Base-by-base conservation (phyloP, 2,329 filamentous ascomycete genomes). In the Penicillium olsonii region DNA sequence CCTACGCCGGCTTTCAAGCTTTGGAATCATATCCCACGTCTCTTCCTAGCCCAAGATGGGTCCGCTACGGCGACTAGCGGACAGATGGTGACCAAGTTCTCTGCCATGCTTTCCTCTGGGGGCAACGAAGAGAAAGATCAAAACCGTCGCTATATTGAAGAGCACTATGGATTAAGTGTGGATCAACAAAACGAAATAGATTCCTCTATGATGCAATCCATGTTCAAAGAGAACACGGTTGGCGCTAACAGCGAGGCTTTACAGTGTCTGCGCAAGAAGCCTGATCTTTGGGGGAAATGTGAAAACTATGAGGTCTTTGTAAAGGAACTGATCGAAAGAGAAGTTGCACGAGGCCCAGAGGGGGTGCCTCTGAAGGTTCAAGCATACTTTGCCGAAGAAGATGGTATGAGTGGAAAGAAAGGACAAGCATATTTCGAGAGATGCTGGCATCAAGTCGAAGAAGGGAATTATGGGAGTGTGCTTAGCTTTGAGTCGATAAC, bases 351-450 rank as follows among this genome's bases (percentile, higher is more conserved):
- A 40, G 20, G 14, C 7, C 19, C 24, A 15, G 17, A 4, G 15
- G 20, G 46, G 3, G 42, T 18, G 3, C n/a, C 40, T 60, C 37
- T 73, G 19, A 62, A 40, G 4, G 40, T 76, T 2, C 42, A 59
- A 11, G 54, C 64, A 0, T 72, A 62, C 45, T 75, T 75, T 53
- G 69, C 68, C 1, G 67, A 62, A 14, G 65, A 59, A 3, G 77
- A 78, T 61, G 54, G 67, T 1, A 65, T 79, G 70, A 72, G 74
- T 37, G 74, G 73, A 0, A 65, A 66, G 37, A 62, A 62, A 11
- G 76, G 76, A 2, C 66, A 68, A 59, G 46, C 60, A 34, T 78
- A 76, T 61, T 74, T 77, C 41, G 66, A 76, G 48, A 38, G 66
- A 4, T 74, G 73, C 45, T 79, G 73, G 71, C 53, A 43, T 17